Evolutionary conservation across 1,284 basidiomycete species (phyloP).

Genomic region (Irpex sp.): DNA sequence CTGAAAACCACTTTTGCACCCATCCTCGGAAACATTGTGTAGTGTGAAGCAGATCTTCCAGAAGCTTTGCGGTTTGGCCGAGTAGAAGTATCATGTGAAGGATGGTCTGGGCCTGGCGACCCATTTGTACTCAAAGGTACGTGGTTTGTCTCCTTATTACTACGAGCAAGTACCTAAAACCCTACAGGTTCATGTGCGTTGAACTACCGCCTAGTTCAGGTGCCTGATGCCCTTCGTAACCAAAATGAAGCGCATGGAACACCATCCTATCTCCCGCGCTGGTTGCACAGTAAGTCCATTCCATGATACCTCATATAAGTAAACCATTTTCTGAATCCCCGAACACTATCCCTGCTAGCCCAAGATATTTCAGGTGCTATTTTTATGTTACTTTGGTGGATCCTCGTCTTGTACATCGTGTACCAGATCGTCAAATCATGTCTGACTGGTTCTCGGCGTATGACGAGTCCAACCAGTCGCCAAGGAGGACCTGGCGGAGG

Average conservation of each 20-base stretch:
- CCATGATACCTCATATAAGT: neutral
- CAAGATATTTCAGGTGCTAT: slow-evolving; percentile 29
- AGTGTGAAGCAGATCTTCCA: slow-evolving; percentile 91
- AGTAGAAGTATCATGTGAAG: slow-evolving; percentile 86
- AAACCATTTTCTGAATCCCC: neutral
- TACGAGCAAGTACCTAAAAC: neutral
- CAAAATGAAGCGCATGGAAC: slow-evolving; percentile 19
- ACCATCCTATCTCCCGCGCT: slow-evolving; percentile 18
- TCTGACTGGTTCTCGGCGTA: slow-evolving; percentile 28
- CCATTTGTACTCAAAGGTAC: slow-evolving; percentile 80
- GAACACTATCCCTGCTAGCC: neutral
- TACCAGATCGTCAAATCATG: slow-evolving; percentile 57
- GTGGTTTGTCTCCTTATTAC: slow-evolving; percentile 14
- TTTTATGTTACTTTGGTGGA: slow-evolving; percentile 57
- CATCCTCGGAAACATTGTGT: slow-evolving; percentile 35
- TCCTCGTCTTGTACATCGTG: slow-evolving; percentile 49
- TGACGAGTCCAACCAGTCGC: slow-evolving; percentile 23
- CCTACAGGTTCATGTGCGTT: slow-evolving; percentile 75
- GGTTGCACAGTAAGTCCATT: slow-evolving; percentile 17
- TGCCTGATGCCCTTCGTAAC: slow-evolving; percentile 46
- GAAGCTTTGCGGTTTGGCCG: slow-evolving; percentile 76
- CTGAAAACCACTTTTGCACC: too few species aligned
- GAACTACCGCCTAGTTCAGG: slow-evolving; percentile 72
- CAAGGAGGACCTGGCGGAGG: slow-evolving; percentile 31
- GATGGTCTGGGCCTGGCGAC: slow-evolving; percentile 80